phyloP scores from a whole-genome alignment of 495 filamentous ascomycete species.

The Podospora pseudoanserina region DNA sequence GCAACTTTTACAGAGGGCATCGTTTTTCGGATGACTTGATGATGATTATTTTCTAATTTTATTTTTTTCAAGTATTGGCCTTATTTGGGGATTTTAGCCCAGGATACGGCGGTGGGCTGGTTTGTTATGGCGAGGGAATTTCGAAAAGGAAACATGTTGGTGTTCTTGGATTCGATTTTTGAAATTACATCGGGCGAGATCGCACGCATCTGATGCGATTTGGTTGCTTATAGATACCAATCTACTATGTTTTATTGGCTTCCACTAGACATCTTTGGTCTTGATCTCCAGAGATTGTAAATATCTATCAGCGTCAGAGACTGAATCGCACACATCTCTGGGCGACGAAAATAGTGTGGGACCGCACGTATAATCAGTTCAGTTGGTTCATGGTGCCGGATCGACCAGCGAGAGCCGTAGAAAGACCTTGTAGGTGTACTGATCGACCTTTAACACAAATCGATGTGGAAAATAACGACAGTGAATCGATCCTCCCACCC shows the following conservation, averaged over 20 bases:
- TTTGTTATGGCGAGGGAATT: not conserved
- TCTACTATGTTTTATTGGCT: not conserved
- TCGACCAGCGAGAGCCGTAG: too few species aligned
- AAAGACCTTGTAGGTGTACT: too few species aligned
- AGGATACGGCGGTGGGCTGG: not conserved
- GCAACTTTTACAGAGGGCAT: not conserved
- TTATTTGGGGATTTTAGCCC: not conserved
- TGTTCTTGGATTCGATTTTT: not conserved
- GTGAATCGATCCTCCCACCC: not conserved
- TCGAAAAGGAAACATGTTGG: not conserved
- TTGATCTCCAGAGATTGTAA: too few species aligned
- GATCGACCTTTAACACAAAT: not conserved
- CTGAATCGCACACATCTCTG: too few species aligned
- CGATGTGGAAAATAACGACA: not conserved
- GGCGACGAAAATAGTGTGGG: too few species aligned
- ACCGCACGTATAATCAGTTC: too few species aligned
- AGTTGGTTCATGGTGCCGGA: too few species aligned
- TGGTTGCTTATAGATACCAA: not conserved
- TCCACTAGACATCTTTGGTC: not conserved
- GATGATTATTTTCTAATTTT: not conserved
- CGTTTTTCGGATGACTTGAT: not conserved
- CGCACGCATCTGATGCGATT: not conserved
- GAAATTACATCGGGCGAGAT: not conserved
- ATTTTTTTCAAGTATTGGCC: not conserved
- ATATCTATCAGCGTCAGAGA: too few species aligned